phyloP scores from a whole-genome alignment of 2,329 filamentous ascomycete genomes.

The Hortaea werneckii region DNA sequence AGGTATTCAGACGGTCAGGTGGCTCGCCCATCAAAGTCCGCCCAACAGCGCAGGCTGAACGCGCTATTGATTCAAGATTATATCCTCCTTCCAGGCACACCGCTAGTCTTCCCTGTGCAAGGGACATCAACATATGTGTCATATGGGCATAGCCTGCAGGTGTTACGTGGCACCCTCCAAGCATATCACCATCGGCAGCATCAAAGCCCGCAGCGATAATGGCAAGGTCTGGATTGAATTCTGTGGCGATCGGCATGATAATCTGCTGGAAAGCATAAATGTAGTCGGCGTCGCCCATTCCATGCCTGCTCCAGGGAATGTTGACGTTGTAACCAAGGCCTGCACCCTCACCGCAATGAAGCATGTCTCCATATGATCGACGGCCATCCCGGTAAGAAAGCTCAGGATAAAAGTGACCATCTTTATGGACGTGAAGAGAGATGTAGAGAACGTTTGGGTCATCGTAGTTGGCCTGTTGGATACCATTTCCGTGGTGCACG shows the following conservation, averaged over 20 bases:
- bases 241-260: conserved; percentile 88
- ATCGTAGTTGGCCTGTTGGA: conserved; percentile 91
- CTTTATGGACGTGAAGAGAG: conserved; percentile 79
- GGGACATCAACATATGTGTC: conserved; percentile 97
- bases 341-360: conserved; percentile 48
- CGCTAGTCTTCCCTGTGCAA: conserved; percentile 79
- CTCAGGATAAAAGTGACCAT: conserved; percentile 75
- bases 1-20: conserved; percentile 50
- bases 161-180: conserved; percentile 86
- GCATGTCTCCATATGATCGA: conserved; percentile 47
- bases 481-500: conserved; percentile 74
- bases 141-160: conserved; percentile 92
- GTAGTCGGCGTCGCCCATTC: conserved; percentile 94
- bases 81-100: conserved; percentile 95
- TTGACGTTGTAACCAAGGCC: conserved; percentile 57
- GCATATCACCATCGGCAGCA: conserved; percentile 82
- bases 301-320: conserved; percentile 56
- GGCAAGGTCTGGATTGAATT: conserved; percentile 89
- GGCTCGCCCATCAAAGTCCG: conserved; percentile 92
- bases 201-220: conserved; percentile 96
- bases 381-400: conserved; percentile 46
- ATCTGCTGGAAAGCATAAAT: conserved; percentile 92
- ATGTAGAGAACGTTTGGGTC: conserved; percentile 95
- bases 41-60: conserved; percentile 83
- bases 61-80: conserved; percentile 84